A percentile compares a stretch with the other conserved stretches of the same genome.
Evolutionary conservation across 441 rosid genomes (phyloP).

Genomic region (Brassica balearica): DNA sequence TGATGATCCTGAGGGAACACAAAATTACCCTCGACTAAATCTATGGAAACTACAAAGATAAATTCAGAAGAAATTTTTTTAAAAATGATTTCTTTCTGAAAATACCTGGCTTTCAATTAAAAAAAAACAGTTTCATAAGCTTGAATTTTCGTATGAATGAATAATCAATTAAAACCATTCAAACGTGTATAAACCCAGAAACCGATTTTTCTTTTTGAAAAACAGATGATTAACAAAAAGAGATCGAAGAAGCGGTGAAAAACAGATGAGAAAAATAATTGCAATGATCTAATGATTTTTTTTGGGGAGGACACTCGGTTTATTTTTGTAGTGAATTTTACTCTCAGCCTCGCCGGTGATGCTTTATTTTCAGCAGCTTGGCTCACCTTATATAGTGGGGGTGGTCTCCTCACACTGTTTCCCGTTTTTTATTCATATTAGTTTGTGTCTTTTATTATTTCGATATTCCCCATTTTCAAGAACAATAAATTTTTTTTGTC

Average conservation of each 20-base stretch:
- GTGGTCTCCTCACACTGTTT: conserved; percentile 1
- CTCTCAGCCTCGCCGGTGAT: conserved; percentile 13
- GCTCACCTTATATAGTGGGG: neutral
- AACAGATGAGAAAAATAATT: neutral
- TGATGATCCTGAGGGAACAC: conserved; percentile 60
- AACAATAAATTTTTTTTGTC: too few relatives aligned
- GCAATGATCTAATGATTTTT: neutral
- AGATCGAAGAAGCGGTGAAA: neutral
- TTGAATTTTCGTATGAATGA: conserved; percentile 45
- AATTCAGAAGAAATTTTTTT: neutral
- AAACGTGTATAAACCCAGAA: neutral
- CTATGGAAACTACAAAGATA: conserved; percentile 3
- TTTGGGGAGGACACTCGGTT: neutral
- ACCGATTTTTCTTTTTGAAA: neutral
- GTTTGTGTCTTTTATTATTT: neutral
- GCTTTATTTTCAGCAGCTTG: neutral
- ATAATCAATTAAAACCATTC: neutral
- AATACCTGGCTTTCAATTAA: conserved; percentile 64
- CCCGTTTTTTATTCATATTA: neutral
- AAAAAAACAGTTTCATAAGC: conserved; percentile 51
- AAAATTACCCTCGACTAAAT: conserved; percentile 61
- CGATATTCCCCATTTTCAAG: neutral
- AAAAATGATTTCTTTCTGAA: conserved; percentile 34
- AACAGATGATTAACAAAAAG: neutral
- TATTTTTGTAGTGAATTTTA: neutral